These are phyloP conservation scores for Pseudoscleropodium purum DNA, from an alignment of 225 moss, liverwort and hornwort genomes.

Conservation along the genomic window DNA sequence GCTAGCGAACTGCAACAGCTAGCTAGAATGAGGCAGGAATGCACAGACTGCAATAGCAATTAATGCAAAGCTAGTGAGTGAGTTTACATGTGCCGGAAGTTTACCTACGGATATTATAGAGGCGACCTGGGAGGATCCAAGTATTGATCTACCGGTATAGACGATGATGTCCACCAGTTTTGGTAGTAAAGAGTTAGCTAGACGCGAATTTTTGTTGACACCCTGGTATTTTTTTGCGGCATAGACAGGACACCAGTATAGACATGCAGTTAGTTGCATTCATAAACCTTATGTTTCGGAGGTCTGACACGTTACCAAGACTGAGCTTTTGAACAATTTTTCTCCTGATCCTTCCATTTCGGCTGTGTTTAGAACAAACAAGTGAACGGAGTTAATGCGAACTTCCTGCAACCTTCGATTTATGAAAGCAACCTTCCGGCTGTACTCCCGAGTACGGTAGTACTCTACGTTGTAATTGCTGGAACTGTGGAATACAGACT, in stretches of 20 bases:
- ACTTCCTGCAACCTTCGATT: slow-evolving; percentile 2
- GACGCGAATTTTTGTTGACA: background rate
- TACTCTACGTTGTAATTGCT: background rate
- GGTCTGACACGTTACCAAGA: background rate
- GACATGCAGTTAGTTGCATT: background rate
- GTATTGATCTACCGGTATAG: background rate
- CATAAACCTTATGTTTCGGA: slow-evolving; percentile 14
- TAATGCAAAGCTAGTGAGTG: background rate
- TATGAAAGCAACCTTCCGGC: slow-evolving; percentile 16
- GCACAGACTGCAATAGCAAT: background rate
- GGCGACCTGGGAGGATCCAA: background rate
- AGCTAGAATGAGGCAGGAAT: slow-evolving; percentile 47
- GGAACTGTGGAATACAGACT: background rate
- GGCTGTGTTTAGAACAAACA: background rate
- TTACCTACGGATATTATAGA: slow-evolving; percentile 2
- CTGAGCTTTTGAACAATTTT: slow-evolving; percentile 8
- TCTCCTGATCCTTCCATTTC: background rate
- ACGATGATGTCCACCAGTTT: background rate
- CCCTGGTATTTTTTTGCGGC: background rate
- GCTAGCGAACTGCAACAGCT: slow-evolving; percentile 10
- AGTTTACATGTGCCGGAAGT: background rate
- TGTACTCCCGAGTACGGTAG: background rate
- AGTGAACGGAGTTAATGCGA: background rate
- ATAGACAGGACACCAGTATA: background rate
- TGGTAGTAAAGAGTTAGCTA: background rate